Evolutionary conservation across 805 yeast species (phyloP).

Genomic region (Hagleromyces aurorensis): DNA sequence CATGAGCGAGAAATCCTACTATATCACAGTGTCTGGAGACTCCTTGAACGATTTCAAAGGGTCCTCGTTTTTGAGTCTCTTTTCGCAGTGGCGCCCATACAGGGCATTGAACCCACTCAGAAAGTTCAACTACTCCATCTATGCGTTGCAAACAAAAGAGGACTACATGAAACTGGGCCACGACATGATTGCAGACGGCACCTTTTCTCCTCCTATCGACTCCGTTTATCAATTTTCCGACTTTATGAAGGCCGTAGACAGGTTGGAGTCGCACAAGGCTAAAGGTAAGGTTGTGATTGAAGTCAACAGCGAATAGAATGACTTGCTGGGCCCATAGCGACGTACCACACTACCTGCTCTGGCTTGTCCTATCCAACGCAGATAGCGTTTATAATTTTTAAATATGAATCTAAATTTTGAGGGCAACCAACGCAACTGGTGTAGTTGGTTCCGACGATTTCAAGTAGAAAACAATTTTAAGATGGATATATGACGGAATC

Average conservation of each 20-base stretch:
- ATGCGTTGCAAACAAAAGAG: conserved; percentile 6
- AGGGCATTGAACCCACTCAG: conserved; percentile 20
- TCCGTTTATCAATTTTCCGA: conserved; percentile 44
- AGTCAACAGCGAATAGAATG: conserved; percentile 5
- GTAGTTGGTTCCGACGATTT: no score
- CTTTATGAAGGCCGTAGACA: conserved; percentile 42
- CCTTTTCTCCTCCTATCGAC: conserved; percentile 44
- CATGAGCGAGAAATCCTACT: conserved; percentile 40
- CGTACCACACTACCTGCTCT: no score
- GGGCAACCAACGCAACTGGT: no score
- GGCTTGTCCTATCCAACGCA: no score
- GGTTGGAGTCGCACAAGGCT: conserved; percentile 39
- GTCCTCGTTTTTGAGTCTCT: conserved; percentile 5
- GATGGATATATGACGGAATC: no score
- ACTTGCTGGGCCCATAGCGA: not conserved
- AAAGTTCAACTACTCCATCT: conserved; percentile 27
- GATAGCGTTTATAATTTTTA: no score
- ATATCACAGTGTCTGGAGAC: conserved; percentile 53
- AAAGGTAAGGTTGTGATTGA: conserved; percentile 53
- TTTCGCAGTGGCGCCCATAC: conserved; percentile 9
- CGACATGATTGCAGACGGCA: conserved; percentile 20
- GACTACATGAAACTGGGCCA: conserved; percentile 17
- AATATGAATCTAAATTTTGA: no score
- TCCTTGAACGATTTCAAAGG: conserved; percentile 26
- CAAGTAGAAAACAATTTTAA: no score